Evolutionary conservation across 2,329 filamentous ascomycete genomes (phyloP).

Genomic region (Aspergillus pseudonomiae): DNA sequence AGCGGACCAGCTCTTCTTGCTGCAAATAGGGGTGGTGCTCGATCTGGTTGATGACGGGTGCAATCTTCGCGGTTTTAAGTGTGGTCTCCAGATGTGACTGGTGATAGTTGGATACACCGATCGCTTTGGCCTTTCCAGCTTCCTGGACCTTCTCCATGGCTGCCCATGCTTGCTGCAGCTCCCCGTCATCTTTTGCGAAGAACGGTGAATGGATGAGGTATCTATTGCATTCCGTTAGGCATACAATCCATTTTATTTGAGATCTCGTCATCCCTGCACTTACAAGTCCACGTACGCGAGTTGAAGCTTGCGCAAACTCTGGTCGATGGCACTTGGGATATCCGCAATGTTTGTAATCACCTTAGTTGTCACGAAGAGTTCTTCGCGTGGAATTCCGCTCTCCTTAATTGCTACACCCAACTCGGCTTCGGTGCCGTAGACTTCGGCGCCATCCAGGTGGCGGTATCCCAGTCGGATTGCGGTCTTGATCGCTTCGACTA

Average conservation of each 20-base stretch:
- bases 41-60: slow-evolving; percentile 43
- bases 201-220: slow-evolving; percentile 67
- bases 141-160: slow-evolving; percentile 62
- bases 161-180: slow-evolving; percentile 62
- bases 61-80: slow-evolving; percentile 46
- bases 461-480: slow-evolving; percentile 63
- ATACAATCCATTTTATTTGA: slow-evolving; percentile 38
- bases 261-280: slow-evolving; percentile 18
- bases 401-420: slow-evolving; percentile 53
- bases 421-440: slow-evolving; percentile 55
- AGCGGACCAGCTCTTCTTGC: slow-evolving; percentile 44
- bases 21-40: slow-evolving; percentile 52
- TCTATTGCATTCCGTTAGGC: not conserved
- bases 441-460: slow-evolving; percentile 66
- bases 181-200: slow-evolving; percentile 55
- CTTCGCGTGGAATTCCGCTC: slow-evolving; percentile 48
- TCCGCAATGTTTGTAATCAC: slow-evolving; percentile 56
- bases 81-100: slow-evolving; percentile 58
- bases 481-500: slow-evolving; percentile 59
- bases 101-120: slow-evolving; percentile 66
- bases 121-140: slow-evolving; percentile 61
- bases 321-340: slow-evolving; percentile 58
- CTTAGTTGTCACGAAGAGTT: slow-evolving; percentile 61
- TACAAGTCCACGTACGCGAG: slow-evolving; percentile 66
- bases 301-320: slow-evolving; percentile 62